These are phyloP conservation scores for Coemansia sp. DNA, from an alignment of 192 early-diverging fungal genomes.

Conservation along the genomic window DNA sequence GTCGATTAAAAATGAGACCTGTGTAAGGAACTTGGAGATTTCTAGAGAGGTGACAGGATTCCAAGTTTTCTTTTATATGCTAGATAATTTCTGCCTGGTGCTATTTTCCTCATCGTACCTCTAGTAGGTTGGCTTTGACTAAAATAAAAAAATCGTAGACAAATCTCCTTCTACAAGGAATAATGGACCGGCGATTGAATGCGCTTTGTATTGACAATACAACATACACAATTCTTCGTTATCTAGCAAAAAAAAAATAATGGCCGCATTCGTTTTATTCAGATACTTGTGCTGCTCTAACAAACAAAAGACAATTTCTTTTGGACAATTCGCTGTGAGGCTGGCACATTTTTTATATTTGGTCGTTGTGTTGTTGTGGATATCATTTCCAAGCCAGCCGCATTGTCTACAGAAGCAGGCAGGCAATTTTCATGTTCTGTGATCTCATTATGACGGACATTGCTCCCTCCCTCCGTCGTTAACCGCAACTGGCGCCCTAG, in stretches of 20 bases:
- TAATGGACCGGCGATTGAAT: background rate
- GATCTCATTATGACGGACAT: background rate
- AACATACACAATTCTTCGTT: background rate
- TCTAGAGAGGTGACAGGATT: background rate
- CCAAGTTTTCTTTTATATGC: background rate
- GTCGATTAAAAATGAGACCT: slow-evolving; percentile 35
- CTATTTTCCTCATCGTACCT: background rate
- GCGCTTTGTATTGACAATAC: background rate
- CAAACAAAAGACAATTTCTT: background rate
- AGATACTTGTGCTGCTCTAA: background rate
- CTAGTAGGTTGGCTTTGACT: background rate
- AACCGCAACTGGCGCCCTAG: background rate
- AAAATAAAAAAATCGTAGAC: background rate
- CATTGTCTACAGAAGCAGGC: background rate
- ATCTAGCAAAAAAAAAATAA: background rate
- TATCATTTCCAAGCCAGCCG: background rate
- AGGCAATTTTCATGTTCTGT: background rate
- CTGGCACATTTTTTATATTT: background rate
- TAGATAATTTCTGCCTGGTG: background rate
- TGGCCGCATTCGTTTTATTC: background rate
- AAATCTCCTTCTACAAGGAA: background rate
- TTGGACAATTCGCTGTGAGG: background rate
- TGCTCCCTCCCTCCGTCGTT: background rate
- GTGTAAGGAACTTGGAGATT: slow-evolving; percentile 25
- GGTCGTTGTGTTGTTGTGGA: background rate